These are phyloP conservation scores for Diplodia sapinea DNA, from an alignment of 2,329 filamentous ascomycete genomes.

Conservation along the genomic window DNA sequence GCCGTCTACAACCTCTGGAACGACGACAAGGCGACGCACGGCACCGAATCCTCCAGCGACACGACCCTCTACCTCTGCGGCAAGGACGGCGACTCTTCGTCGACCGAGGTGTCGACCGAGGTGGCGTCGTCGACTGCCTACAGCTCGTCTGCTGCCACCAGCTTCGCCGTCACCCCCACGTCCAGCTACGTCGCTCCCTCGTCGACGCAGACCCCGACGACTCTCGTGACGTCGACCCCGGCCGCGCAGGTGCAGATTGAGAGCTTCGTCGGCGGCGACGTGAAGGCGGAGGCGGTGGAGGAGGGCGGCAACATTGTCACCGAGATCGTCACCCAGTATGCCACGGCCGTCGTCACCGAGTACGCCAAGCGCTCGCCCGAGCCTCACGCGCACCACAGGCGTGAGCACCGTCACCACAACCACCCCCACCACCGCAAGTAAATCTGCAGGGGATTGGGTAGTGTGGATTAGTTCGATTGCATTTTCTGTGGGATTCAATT, in stretches of 20 bases:
- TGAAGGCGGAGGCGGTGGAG: neutral
- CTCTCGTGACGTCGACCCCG: conserved; percentile 38
- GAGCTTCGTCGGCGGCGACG: conserved; percentile 36
- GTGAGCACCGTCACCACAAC: conserved; percentile 42
- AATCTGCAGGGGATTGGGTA: neutral
- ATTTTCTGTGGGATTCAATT: conserved; percentile 15
- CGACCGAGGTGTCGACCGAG: conserved; percentile 18
- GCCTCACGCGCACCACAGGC: conserved; percentile 38
- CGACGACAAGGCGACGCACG: conserved; percentile 41
- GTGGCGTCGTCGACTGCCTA: conserved; percentile 31
- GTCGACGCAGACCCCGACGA: conserved; percentile 33
- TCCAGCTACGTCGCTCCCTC: conserved; percentile 26
- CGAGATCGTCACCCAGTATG: conserved; percentile 40
- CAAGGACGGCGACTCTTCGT: conserved; percentile 21
- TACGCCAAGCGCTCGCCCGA: conserved; percentile 35
- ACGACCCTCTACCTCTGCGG: conserved; percentile 32
- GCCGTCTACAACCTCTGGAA: conserved; percentile 40
- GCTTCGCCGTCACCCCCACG: conserved; percentile 31
- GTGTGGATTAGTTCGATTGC: conserved; percentile 9
- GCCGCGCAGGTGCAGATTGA: conserved; percentile 41
- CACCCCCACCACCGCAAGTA: conserved; percentile 32
- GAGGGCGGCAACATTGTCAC: conserved; percentile 25
- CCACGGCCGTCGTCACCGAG: conserved; percentile 26
- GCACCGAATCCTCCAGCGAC: conserved; percentile 33
- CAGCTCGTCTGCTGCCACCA: conserved; percentile 28